Conservation (phyloP, 2,329 filamentous ascomycete genomes). For the Amesomyces nigricolor region DNA sequence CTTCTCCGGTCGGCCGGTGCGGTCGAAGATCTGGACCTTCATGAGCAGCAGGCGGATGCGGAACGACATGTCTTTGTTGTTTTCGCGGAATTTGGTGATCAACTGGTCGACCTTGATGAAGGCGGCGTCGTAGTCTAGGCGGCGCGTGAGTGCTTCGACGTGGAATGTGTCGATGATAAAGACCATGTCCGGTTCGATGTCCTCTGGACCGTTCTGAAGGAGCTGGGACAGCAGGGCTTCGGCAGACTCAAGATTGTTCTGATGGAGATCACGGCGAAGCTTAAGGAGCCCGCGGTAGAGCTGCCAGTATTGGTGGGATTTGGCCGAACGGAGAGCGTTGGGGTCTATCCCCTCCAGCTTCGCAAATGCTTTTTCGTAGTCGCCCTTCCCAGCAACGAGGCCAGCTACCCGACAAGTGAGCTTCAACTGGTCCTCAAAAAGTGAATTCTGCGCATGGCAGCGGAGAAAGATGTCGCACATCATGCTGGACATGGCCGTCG, state of each 20-base stretch:
- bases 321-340: constrained; percentile 60
- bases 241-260: constrained; percentile 47
- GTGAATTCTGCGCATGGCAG: constrained; percentile 55
- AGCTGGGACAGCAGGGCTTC: constrained; percentile 47
- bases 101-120: constrained; percentile 44
- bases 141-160: constrained; percentile 46
- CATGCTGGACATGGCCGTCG: constrained; percentile 48
- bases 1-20: constrained; percentile 62
- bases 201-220: constrained; percentile 42
- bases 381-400: constrained; percentile 59
- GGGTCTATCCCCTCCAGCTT: constrained; percentile 43
- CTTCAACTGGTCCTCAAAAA: constrained; percentile 73
- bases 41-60: constrained; percentile 65
- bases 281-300: constrained; percentile 63
- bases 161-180: constrained; percentile 48
- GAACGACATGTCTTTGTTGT: constrained; percentile 52
- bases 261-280: constrained; percentile 56
- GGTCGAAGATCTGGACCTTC: constrained; percentile 66
- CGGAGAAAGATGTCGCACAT: constrained; percentile 69
- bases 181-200: constrained; percentile 41
- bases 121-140: constrained; percentile 43
- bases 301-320: constrained; percentile 67
- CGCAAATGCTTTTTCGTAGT: constrained; percentile 62
- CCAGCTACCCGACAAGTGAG: constrained; percentile 66
- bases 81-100: constrained; percentile 38